These are phyloP conservation scores for Hyphochytrium catenoides DNA, from an alignment of 352 stramenopile genomes.

Conservation along the genomic window DNA sequence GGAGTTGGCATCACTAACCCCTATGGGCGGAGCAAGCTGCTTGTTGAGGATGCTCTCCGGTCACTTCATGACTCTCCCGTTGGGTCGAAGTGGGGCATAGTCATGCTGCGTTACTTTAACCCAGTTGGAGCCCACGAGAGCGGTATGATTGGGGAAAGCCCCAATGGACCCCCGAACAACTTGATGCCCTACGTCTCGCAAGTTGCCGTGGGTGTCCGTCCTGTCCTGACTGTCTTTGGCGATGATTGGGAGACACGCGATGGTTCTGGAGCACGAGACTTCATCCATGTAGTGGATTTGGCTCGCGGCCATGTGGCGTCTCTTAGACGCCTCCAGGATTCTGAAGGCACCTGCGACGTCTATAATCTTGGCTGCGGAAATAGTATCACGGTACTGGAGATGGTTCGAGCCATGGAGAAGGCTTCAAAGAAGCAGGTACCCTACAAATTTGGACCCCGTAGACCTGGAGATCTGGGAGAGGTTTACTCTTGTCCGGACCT, in stretches of 20 bases:
- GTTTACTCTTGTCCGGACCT: conserved; percentile 41
- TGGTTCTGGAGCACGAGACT: conserved; percentile 67
- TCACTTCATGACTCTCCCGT: too few species aligned
- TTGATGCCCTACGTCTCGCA: conserved; percentile 68
- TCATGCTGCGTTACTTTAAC: conserved; percentile 76
- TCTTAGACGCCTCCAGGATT: conserved; percentile 22
- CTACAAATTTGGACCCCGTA: conserved; percentile 15
- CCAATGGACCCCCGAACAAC: conserved; percentile 66
- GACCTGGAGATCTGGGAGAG: conserved; percentile 44
- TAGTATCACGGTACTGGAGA: conserved; percentile 45
- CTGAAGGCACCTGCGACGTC: conserved; percentile 16
- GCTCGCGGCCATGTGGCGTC: conserved; percentile 48
- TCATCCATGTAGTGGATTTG: conserved; percentile 77
- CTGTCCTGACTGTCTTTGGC: conserved; percentile 64
- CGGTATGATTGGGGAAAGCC: conserved; percentile 65
- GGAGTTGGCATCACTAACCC: conserved; percentile 49
- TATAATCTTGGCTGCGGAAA: conserved; percentile 67
- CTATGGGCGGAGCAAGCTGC: conserved; percentile 71
- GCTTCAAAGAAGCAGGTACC: conserved; percentile 35
- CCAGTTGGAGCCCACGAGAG: conserved; percentile 56
- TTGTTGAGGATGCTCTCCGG: too few species aligned
- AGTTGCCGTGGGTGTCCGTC: conserved; percentile 46
- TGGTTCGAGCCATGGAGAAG: conserved; percentile 56
- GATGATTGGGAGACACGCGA: conserved; percentile 63
- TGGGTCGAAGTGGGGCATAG: conserved; percentile 42